Base-by-base conservation (phyloP, 2,329 filamentous ascomycete species). In the Colletotrichum sp. region DNA sequence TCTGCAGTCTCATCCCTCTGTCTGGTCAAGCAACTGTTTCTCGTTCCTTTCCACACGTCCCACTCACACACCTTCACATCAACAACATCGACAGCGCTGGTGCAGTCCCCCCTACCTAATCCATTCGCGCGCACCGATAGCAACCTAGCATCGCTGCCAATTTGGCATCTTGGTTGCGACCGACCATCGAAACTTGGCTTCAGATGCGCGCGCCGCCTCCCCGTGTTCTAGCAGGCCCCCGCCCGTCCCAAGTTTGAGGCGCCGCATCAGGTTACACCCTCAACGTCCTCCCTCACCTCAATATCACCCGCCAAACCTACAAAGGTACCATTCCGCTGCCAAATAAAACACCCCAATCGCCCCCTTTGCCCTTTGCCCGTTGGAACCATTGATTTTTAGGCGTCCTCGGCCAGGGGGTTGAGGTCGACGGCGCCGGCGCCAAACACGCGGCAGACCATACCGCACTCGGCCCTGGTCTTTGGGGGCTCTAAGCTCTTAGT, bases 211-310 rank as follows among this genome's bases (percentile, higher is more conserved):
- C 10, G 24, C 64, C 34, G 24, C 30, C 63, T 30, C n/a, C 34
- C 61, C 60, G 30, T n/a, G 60, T 26, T 4, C 55, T 28, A 28
- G 55, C 55, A 59, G 24, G 21, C 24, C 21, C 28, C 21, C 60
- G 12, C 21, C 28, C 32, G n/a, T 39, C 7, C n/a, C 60, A 61
- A n/a, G 21, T 26, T 60, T 28, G 21, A 39, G 66, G 66, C 55
- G 52, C 68, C 32, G 68, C 55, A 72, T 75, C 68, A 28, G 72
- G 68, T 64, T 72, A 72, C 72, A 63, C 52, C 30, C 57, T 64
- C 63, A 55, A 64, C 43, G 34, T 61, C 60, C 60, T 30, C 55
- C 34, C 32, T 65, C 24, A 48, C 36, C 24, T 71, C n/a, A 52
- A 12, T 66, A 26, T 24, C 52, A 12, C 43, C 43, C 32, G 28